These are phyloP conservation scores for Hsuehochloa calcarea DNA, from an alignment of 176 grass and related monocot genomes.

Conservation along the genomic window DNA sequence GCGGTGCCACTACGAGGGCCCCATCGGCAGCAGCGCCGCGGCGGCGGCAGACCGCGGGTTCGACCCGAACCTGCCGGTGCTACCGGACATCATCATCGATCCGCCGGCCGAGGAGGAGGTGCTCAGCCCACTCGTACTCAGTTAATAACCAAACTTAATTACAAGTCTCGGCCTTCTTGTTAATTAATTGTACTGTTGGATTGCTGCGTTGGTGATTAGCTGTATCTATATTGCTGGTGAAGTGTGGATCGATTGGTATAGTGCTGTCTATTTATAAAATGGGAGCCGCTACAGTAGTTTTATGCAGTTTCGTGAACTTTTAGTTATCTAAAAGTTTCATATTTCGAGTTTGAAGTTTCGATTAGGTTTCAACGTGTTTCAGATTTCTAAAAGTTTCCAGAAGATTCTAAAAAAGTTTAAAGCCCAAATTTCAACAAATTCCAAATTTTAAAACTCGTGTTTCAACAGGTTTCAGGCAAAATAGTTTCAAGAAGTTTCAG, in stretches of 20 bases:
- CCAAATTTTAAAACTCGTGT: no score
- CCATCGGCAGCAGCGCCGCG: neutral
- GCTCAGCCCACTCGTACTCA: constrained; percentile 54
- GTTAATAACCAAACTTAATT: neutral
- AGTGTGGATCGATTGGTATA: neutral
- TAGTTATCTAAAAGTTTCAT: no score
- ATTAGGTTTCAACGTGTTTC: no score
- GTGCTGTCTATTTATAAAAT: neutral
- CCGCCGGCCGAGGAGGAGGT: constrained; percentile 48
- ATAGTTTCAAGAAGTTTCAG: no score
- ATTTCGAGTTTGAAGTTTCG: no score
- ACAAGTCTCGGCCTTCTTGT: neutral
- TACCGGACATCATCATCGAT: constrained; percentile 36
- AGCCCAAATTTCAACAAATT: no score
- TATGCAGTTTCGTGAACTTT: no score
- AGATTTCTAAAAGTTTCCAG: no score
- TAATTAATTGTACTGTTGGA: neutral
- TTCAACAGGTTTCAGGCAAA: no score
- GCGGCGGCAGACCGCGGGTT: neutral
- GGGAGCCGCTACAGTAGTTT: no score
- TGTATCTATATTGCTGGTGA: neutral
- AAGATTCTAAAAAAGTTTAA: no score
- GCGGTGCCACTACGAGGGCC: constrained; percentile 68
- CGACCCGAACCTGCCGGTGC: constrained; percentile 62
- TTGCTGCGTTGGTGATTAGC: neutral